Evolutionary conservation across 2,329 filamentous ascomycete genomes (phyloP).

Genomic region (Zopfia rhizophila): DNA sequence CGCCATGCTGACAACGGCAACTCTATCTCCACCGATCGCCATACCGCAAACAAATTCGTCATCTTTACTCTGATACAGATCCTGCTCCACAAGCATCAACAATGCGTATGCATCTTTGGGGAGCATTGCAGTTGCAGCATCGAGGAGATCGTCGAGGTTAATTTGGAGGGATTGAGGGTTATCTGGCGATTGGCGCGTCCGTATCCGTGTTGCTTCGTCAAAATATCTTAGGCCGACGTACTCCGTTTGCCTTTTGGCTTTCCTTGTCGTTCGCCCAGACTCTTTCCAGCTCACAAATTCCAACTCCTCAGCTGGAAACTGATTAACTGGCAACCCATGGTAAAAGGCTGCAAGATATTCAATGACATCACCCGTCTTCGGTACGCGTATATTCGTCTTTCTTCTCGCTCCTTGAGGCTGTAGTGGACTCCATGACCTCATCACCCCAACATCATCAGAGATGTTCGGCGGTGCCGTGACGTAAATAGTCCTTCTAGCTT

Average conservation of each 20-base stretch:
- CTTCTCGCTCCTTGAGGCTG: constrained; percentile 13
- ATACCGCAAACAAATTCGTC: constrained; percentile 75
- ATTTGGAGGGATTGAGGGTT: constrained; percentile 62
- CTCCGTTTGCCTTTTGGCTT: constrained; percentile 17
- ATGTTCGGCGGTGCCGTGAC: constrained; percentile 61
- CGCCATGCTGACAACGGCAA: constrained; percentile 70
- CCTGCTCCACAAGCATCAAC: constrained; percentile 67
- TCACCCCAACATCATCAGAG: constrained; percentile 45
- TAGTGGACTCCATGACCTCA: constrained; percentile 56
- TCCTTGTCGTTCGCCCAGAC: constrained; percentile 4
- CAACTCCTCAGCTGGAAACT: constrained; percentile 52
- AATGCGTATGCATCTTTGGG: constrained; percentile 69
- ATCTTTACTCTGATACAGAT: constrained; percentile 72
- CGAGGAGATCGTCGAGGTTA: constrained; percentile 70
- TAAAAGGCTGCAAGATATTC: constrained; percentile 64
- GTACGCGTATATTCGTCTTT: constrained; percentile 1
- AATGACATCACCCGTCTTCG: constrained; percentile 42
- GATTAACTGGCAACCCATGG: constrained; percentile 63
- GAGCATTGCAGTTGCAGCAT: constrained; percentile 64
- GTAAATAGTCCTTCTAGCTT: constrained; percentile 63
- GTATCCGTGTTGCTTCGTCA: constrained; percentile 59
- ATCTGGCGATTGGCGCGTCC: constrained; percentile 62
- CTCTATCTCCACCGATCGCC: constrained; percentile 71
- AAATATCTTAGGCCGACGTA: constrained; percentile 60
- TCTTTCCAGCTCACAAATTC: constrained; percentile 62